Evolutionary conservation across 1,284 basidiomycete genomes (phyloP).

Genomic region (Sphagnurus paluster): DNA sequence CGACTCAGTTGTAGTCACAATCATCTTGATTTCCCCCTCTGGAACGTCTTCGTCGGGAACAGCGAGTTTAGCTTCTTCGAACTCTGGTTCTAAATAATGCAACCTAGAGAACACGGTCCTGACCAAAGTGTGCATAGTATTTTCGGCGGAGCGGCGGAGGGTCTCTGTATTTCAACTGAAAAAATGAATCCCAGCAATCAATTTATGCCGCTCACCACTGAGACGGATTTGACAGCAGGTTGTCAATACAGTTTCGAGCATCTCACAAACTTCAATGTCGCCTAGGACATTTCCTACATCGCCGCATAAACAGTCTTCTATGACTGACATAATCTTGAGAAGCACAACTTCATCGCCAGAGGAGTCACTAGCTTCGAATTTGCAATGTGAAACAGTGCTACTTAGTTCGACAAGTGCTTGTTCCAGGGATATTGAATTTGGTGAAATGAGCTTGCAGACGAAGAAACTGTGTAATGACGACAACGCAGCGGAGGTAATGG

Average conservation of each 20-base stretch:
- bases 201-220: slow-evolving; percentile 61
- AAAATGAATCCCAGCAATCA: not conserved
- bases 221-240: slow-evolving; percentile 97
- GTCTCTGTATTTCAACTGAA: slow-evolving; percentile 57
- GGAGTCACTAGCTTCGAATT: slow-evolving; percentile 96
- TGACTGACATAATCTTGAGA: slow-evolving; percentile 88
- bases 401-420: slow-evolving; percentile 83
- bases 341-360: slow-evolving; percentile 96
- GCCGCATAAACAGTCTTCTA: slow-evolving; percentile 81
- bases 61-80: slow-evolving; percentile 66
- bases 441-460: slow-evolving; percentile 70
- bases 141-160: slow-evolving; percentile 89
- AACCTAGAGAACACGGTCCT: slow-evolving; percentile 81
- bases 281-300: slow-evolving; percentile 70
- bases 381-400: slow-evolving; percentile 90
- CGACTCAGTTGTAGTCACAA: slow-evolving; percentile 43
- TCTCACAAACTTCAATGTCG: slow-evolving; percentile 96
- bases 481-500: slow-evolving; percentile 89
- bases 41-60: slow-evolving; percentile 45
- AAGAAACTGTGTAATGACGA: slow-evolving; percentile 89
- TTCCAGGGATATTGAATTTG: slow-evolving; percentile 52
- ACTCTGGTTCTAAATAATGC: slow-evolving; percentile 60
- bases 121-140: slow-evolving; percentile 89
- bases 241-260: slow-evolving; percentile 96
- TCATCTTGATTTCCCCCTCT: slow-evolving; percentile 63